A percentile compares a stretch with the other conserved stretches of the same genome.
Conservation (phyloP, 805 yeast genomes). For the Candida berthetii region DNA sequence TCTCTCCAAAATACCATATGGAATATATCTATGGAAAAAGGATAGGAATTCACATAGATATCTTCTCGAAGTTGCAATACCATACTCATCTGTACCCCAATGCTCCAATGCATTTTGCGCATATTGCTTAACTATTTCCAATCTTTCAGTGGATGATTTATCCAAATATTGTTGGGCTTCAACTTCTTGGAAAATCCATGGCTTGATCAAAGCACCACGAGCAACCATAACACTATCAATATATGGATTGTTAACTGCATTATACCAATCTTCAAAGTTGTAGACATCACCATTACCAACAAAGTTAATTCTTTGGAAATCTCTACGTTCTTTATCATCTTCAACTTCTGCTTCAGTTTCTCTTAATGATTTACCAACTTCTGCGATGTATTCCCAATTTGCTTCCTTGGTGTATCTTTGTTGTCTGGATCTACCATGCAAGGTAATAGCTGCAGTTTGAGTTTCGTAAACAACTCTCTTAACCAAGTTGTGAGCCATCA, state of each 20-base stretch:
- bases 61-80: conserved; percentile 81
- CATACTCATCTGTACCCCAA: conserved; percentile 98
- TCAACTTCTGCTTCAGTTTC: conserved; percentile 45
- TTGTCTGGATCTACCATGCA: conserved; percentile 95
- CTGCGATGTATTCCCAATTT: conserved; percentile 84
- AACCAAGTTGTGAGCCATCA: conserved; percentile 79
- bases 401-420: conserved; percentile 91
- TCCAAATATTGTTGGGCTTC: conserved; percentile 86
- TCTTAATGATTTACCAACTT: conserved; percentile 64
- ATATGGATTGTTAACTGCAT: conserved; percentile 54
- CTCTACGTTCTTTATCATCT: conserved; percentile 56
- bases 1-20: conserved; percentile 86
- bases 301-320: conserved; percentile 64
- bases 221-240: conserved; percentile 97
- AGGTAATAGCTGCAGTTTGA: conserved; percentile 83
- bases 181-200: conserved; percentile 97
- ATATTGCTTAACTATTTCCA: conserved; percentile 64
- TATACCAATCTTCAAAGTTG: conserved; percentile 84
- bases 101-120: conserved; percentile 84
- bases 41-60: conserved; percentile 92
- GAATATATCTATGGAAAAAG: conserved; percentile 90
- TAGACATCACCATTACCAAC: conserved; percentile 94
- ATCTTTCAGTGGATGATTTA: conserved; percentile 84
- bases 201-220: conserved; percentile 94
- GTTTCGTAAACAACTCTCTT: conserved; percentile 68